A percentile compares a stretch with the other conserved stretches of the same genome.
These are phyloP conservation scores for Plenodomus biglobosus DNA, from an alignment of 2,329 filamentous ascomycete species.

Conservation along the genomic window DNA sequence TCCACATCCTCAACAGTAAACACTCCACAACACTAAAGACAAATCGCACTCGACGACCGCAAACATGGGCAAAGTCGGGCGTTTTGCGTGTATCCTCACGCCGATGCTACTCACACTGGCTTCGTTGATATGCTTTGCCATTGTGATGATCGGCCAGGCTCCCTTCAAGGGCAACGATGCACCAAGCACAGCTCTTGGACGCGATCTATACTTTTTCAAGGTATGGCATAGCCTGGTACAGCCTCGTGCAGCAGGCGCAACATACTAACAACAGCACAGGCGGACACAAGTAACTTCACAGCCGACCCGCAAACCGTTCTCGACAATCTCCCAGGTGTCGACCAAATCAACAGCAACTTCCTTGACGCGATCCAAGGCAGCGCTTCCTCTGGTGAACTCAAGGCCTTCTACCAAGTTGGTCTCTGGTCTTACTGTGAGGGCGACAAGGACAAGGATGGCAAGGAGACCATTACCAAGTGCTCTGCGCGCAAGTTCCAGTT, in stretches of 20 bases:
- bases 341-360: constrained; percentile 44
- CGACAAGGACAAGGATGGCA: constrained; percentile 53
- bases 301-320: constrained; percentile 48
- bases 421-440: constrained; percentile 86
- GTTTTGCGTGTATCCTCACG: constrained; percentile 82
- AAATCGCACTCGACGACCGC: constrained; percentile 10
- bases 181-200: constrained; percentile 47
- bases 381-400: constrained; percentile 54
- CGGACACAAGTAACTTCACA: constrained; percentile 55
- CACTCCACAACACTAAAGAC: background rate
- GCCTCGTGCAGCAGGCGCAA: constrained; percentile 48
- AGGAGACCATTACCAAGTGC: constrained; percentile 61
- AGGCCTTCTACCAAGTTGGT: constrained; percentile 76
- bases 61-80: constrained; percentile 71
- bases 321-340: constrained; percentile 27
- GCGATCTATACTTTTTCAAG: constrained; percentile 58
- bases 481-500: constrained; percentile 72
- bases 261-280: constrained; percentile 28
- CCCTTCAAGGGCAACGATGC: constrained; percentile 44
- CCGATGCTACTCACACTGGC: constrained; percentile 80
- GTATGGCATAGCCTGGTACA: constrained; percentile 39
- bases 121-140: constrained; percentile 67
- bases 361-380: constrained; percentile 44
- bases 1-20: background rate
- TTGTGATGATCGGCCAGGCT: constrained; percentile 61